A percentile compares a stretch with the other conserved stretches of the same genome.
Evolutionary conservation across 208 protist genomes (phyloP).

Genomic region (Wallacemonas rigidus): DNA sequence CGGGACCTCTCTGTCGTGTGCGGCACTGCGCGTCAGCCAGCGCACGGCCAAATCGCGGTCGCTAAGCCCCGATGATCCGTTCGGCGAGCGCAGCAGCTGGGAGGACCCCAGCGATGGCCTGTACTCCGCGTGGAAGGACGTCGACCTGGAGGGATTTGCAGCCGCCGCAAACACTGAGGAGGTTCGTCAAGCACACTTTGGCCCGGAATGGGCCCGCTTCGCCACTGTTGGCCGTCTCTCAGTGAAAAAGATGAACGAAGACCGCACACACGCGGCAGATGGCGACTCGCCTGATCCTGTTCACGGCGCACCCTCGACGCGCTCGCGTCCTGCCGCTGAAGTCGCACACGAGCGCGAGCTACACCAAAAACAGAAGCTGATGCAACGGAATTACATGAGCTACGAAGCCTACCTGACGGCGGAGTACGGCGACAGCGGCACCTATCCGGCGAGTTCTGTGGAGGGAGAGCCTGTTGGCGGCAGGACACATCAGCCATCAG

Average conservation of each 20-base stretch:
- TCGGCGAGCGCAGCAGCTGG: constrained; percentile 65
- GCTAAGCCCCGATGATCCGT: constrained; percentile 65
- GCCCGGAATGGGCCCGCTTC: constrained; percentile 77
- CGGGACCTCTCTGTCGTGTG: not conserved
- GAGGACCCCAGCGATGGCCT: constrained; percentile 70
- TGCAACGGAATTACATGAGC: constrained; percentile 64
- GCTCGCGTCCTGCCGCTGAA: constrained; percentile 30
- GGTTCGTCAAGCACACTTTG: constrained; percentile 75
- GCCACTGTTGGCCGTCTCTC: constrained; percentile 68
- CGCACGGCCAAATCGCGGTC: constrained; percentile 41
- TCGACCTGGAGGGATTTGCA: constrained; percentile 64
- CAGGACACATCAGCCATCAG: no score
- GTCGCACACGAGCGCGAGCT: constrained; percentile 35
- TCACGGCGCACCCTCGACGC: not conserved
- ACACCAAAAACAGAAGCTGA: constrained; percentile 30
- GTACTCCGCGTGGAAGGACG: constrained; percentile 69
- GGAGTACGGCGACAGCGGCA: constrained; percentile 35
- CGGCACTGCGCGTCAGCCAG: constrained; percentile 1
- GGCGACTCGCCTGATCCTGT: not conserved
- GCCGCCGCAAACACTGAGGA: constrained; percentile 63
- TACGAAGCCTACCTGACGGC: constrained; percentile 74
- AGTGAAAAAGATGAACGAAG: constrained; percentile 61
- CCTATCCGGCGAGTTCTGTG: not conserved
- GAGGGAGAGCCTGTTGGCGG: not conserved
- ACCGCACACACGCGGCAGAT: constrained; percentile 11